Base-by-base conservation (phyloP, 192 early-diverging fungal genomes). In the Backusella australiensis region DNA sequence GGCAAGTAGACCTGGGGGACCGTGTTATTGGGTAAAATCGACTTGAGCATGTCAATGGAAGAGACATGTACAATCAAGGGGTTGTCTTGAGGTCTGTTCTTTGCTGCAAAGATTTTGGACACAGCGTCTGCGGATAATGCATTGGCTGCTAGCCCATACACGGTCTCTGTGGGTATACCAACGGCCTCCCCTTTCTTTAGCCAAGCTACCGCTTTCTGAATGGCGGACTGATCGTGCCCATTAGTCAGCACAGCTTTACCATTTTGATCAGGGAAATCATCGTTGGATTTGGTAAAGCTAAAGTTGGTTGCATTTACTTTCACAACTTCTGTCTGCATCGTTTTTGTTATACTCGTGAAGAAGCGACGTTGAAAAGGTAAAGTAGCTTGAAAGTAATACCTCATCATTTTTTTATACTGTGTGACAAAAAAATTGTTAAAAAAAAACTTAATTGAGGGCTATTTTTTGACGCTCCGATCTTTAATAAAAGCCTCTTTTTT, bases 41-140 rank as follows among this genome's bases (percentile, higher is more conserved):
- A 67, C 38, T 88, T 82, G 34, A 97, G 88, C 97, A 99, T 99
- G 12, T 86, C 86, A 49, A 99, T 82, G 1, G 94, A 95, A 9
- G 95, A 96, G 34, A 98, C 90, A 78, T 99, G 98, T 21, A 99
- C 93, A 74, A 99, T 99, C 9, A 99, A 87, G 23, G 98, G 98
- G 79, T 99, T 99, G 79, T 99, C 98, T 12, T 86, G 85, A 0
- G 98, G 98, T 73, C 98, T 81, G 71, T 92, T 92, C 85, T 99
- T 99, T 77, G 92, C 93, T 0, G 67, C 71, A 78, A 90, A 99
- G 70, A 99, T 97, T 49, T 88, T 82, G 34, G 78, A 59, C 19
- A 97, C 94, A 15, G 95, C 93, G 2, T 39, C 32, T 6, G 86
- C 69, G 21, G 84, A 77, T 6, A 96, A 85, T 6, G 97, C 97